These are phyloP conservation scores for Rhododendron henanense DNA, from an alignment of 148 eudicot species.

Conservation along the genomic window DNA sequence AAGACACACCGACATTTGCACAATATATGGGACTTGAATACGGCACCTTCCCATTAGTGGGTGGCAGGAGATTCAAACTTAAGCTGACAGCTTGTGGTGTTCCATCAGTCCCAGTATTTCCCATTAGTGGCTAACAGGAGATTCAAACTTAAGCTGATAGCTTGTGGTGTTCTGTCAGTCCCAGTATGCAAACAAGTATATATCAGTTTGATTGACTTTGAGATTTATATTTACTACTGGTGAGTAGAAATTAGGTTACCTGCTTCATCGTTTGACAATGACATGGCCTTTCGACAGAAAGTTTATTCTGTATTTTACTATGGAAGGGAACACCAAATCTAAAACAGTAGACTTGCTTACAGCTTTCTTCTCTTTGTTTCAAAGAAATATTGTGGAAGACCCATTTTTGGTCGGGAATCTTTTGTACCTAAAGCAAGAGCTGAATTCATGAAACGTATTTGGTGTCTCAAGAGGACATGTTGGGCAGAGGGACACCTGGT, in stretches of 20 bases:
- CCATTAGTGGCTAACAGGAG: not conserved
- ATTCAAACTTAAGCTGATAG: not conserved
- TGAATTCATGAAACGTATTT: not conserved
- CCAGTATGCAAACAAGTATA: not conserved
- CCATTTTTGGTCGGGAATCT: not conserved
- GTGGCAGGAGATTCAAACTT: not conserved
- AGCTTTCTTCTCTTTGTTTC: not conserved
- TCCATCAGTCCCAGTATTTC: not conserved
- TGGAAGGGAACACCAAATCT: not conserved
- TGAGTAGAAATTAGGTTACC: not conserved
- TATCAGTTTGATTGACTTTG: not conserved
- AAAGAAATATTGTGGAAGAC: not conserved
- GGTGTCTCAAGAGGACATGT: not conserved
- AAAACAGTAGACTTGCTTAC: not conserved
- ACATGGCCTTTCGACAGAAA: not conserved
- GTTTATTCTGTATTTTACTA: too few relatives aligned
- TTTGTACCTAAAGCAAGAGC: not conserved
- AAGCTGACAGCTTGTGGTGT: not conserved
- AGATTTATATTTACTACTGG: not conserved
- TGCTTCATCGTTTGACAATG: not conserved
- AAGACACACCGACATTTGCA: not conserved
- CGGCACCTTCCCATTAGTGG: not conserved
- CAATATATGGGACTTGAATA: not conserved
- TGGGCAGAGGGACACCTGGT: not conserved
- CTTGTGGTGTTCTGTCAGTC: not conserved